Conservation (phyloP, 1,284 basidiomycete genomes). For the Boletellus dicymbophilus region DNA sequence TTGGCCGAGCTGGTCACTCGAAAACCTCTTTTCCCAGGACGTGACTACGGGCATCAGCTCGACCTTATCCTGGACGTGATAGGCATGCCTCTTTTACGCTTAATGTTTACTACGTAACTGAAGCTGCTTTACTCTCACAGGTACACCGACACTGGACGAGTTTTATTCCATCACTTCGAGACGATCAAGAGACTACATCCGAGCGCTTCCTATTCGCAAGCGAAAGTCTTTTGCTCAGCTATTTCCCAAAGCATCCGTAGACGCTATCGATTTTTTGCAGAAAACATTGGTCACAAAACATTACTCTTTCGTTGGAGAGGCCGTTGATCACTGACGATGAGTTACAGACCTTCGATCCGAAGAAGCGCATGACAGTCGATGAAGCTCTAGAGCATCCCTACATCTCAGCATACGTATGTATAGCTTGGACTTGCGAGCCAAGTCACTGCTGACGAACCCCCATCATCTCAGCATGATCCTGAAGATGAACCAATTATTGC, state of each 20-base stretch:
- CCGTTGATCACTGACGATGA: neutral
- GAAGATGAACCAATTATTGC: slow-evolving; percentile 80
- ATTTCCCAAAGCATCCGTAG: slow-evolving; percentile 85
- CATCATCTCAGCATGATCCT: slow-evolving; percentile 67
- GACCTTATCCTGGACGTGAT: slow-evolving; percentile 87
- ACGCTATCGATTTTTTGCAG: slow-evolving; percentile 91
- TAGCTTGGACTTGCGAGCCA: slow-evolving; percentile 8
- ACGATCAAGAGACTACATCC: slow-evolving; percentile 86
- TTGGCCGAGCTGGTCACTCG: slow-evolving; percentile 85
- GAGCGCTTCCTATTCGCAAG: slow-evolving; percentile 87
- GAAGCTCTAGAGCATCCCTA: slow-evolving; percentile 92
- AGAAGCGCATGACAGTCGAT: slow-evolving; percentile 91
- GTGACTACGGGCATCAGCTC: slow-evolving; percentile 89
- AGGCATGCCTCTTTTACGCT: slow-evolving; percentile 38
- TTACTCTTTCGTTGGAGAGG: neutral
- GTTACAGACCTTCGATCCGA: slow-evolving; percentile 83
- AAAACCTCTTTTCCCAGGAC: slow-evolving; percentile 83
- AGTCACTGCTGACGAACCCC: slow-evolving; percentile 10
- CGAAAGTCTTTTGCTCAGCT: slow-evolving; percentile 74
- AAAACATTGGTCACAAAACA: slow-evolving; percentile 73
- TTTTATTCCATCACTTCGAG: slow-evolving; percentile 86
- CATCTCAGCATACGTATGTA: slow-evolving; percentile 78
- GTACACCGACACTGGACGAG: slow-evolving; percentile 84
- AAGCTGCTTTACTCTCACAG: slow-evolving; percentile 30
- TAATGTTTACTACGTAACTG: neutral